Base-by-base conservation (phyloP, 2,329 filamentous ascomycete species). In the Dissoconium aciculare region DNA sequence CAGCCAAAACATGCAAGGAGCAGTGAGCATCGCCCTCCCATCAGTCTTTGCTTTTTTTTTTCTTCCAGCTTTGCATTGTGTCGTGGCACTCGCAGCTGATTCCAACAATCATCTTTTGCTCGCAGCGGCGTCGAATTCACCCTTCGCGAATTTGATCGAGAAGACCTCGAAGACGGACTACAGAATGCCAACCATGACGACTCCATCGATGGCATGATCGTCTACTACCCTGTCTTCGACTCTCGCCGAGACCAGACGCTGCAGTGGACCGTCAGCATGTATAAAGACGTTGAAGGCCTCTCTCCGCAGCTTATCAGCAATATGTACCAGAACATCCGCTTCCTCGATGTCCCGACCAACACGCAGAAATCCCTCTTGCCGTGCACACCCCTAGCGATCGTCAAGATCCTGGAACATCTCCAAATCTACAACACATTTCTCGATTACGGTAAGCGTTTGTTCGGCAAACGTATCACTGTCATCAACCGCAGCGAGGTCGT, bases 261-360 rank as follows among this genome's bases (percentile, higher is more conserved):
- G 43, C 87, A 95, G 60, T 85, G 94, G 61, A 82, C 91, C 3
- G 84, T 94, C 34, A 75, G 82, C 34, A 69, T 93, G 26, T 62
- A 70, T 56, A 95, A 98, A 59, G 89, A 98, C 50, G 87, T 98
- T 43, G 89, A 98, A 58, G 89, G 89, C 19, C 72, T 98, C 35
- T 83, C 78, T 46, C 87, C 94, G 59, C 77, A 76, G 52, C 85
- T 95, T 61, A 78, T 95, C 51, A 85, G 87, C 71, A 98, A 98
- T 69, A 94, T 98, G 85, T 98, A 95, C 62, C 81, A 94, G 65
- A 98, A 98, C 62, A 73, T 92, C 48, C 82, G 89, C 42, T 95
- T 85, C 63, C 67, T 98, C 34, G 89, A 98, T 58, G 64, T 74
- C 14, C 77, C 78, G 4, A 57, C 66, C 26, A 80, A 83, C 55